Evolutionary conservation across 805 yeast species (phyloP), one percentile per base, ranked within the genome.

Genomic region (Saccharomycopsis malanga): DNA sequence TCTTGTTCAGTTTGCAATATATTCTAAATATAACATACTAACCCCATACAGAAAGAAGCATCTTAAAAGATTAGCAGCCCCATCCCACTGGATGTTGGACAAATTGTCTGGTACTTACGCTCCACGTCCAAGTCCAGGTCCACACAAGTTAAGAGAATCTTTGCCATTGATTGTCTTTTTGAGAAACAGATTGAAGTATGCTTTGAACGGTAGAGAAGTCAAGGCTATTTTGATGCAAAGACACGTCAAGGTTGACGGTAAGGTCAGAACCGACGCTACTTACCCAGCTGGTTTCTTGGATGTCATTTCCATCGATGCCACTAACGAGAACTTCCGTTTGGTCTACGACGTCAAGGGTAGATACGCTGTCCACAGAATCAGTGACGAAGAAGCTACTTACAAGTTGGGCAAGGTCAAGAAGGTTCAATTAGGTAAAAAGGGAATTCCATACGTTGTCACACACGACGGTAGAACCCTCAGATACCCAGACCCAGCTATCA

Each of bases 11-110:
- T n/a, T n/a, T n/a, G n/a, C n/a, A n/a, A n/a, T n/a, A n/a, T n/a
- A n/a, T n/a, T n/a, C n/a, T n/a, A n/a, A n/a, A n/a, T 27, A 27
- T 27, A 27, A 27, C 7, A 27, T 39, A 48, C 45, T 44, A 39
- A 47, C 54, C 7, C 29, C 21, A 52, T 57, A 65, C 69, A 85
- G 89, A 84, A 87, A 88, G 89, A 89, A 91, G 83, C 97, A 91
- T 74, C 83, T 89, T 74, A 89, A 91, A 83, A 88, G 98, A 84
- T 84, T 91, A 76, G 96, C 98, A 73, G 98, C 98, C 73, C 99
- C 99, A 81, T 84, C 89, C 80, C 98, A 93, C 84, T 93, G 98
- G 98, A 86, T 93, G 94, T 87, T 93, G 80, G 98, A 94, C 94
- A 93, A 93, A 79, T 81, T 93, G 78, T 86, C 97, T 70, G 99